Conservation (phyloP, 2,329 filamentous ascomycete species). For the Podosphaera fusca region DNA sequence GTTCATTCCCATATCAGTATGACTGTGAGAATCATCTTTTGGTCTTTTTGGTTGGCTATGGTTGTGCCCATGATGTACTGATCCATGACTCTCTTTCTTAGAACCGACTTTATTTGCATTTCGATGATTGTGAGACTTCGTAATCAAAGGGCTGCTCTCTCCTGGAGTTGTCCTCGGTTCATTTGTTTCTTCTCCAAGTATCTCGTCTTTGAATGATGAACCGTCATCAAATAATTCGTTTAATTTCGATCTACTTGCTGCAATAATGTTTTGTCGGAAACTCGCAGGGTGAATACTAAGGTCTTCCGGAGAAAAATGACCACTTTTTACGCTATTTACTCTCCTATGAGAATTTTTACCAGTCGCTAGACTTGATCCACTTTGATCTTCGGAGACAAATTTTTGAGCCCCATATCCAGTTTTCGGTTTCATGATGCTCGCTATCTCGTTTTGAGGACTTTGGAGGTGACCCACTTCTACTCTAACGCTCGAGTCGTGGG, state of each 20-base stretch:
- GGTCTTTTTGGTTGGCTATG: slow-evolving; percentile 50
- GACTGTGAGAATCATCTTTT: slow-evolving; percentile 40
- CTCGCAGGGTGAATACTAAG: slow-evolving; percentile 72
- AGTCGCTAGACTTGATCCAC: too few species aligned
- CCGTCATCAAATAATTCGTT: slow-evolving; percentile 33
- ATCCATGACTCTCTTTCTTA: slow-evolving; percentile 8
- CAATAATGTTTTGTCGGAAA: slow-evolving; percentile 81
- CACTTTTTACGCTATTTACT: slow-evolving; percentile 19
- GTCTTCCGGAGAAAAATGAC: slow-evolving; percentile 42
- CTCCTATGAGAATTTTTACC: slow-evolving; percentile 8
- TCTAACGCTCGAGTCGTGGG: slow-evolving; percentile 11
- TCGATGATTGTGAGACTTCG: slow-evolving; percentile 4
- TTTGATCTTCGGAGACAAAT: too few species aligned
- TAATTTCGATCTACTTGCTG: slow-evolving; percentile 42
- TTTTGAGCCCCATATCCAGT: too few species aligned
- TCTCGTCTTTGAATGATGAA: slow-evolving; percentile 19
- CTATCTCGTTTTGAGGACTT: slow-evolving; percentile 18
- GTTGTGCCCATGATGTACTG: slow-evolving; percentile 48
- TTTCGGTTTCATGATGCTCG: slow-evolving; percentile 28
- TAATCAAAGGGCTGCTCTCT: slow-evolving; percentile 12
- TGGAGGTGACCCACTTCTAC: slow-evolving; percentile 17
- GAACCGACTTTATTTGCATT: background rate
- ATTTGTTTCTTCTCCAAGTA: slow-evolving; percentile 10
- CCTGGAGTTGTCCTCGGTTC: slow-evolving; percentile 11
- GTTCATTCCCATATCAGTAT: slow-evolving; percentile 88